Base-by-base conservation (phyloP, 306 rosid genomes). In the Quercus variabilis region DNA sequence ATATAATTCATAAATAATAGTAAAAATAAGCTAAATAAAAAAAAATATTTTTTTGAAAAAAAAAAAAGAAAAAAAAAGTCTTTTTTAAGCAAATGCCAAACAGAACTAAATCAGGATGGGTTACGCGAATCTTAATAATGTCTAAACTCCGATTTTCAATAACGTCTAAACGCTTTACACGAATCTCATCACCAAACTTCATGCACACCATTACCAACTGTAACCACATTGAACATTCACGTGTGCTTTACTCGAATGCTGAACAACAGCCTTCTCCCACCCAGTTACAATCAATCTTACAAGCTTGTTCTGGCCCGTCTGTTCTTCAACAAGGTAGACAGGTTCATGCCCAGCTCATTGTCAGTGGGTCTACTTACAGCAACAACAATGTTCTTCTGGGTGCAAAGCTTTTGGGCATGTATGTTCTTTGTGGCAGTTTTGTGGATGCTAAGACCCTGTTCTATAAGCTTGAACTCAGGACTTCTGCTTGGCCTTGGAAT, bases 401-500 rank as follows among this genome's bases (percentile, higher is more conserved):
- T 74, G 76, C 88, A 14, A 89, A 78, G 80, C 62, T 93, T 59
- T 67, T 91, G 83, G 95, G 95, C 30, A 64, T 90, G 82, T 93
- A 89, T 86, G 86, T 88, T 80, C 92, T 87, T 74, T 86, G 90
- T 62, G 83, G 89, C n/a, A 80, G 90, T 69, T 54, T 91, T 43
- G 55, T 77, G 52, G 91, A 80, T 81, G 91, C 92, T 18, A 85
- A 86, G 54, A 87, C 77, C 82, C 23, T 87, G 82, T 90, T 93
- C 85, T 89, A 80, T 78, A 72, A 76, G 68, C 88, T 91, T 59
- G 83, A 87, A 14, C 83, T 89, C 76, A 77, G 86, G 51, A 35
- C 52, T 57, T 82, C 62, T 41, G 46, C 46, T 76, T 90, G 84
- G 63, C 88, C 95, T 35, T 93, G 98, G 98, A 93, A 90, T 85